Evolutionary conservation across 306 rosid species (phyloP).

Genomic region (Parietaria judaica): DNA sequence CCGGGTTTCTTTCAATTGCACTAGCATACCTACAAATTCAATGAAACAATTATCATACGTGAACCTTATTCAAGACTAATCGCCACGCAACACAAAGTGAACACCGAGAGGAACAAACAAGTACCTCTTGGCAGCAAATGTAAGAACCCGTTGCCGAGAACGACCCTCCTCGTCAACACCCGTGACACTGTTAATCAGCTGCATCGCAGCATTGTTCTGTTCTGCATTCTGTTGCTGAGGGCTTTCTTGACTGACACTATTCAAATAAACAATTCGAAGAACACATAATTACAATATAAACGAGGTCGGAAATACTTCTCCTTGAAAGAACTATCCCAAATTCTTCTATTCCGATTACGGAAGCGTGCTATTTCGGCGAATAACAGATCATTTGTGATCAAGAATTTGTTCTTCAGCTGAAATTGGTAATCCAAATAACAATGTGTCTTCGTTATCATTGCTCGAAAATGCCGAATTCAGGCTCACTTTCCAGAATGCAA

Average conservation of each 20-base stretch:
- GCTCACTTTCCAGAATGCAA: conserved; percentile 2
- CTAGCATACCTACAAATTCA: conserved; percentile 72
- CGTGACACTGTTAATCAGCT: conserved; percentile 74
- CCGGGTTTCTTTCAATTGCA: conserved; percentile 86
- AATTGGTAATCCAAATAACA: too few relatives aligned
- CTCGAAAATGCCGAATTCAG: too few relatives aligned
- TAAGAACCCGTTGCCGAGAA: conserved; percentile 91
- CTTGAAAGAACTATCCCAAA: background rate
- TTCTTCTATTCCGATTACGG: background rate
- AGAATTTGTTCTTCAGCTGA: too few relatives aligned
- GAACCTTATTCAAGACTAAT: background rate
- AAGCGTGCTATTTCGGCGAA: too few relatives aligned
- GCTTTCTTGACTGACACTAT: conserved; percentile 44
- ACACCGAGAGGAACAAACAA: conserved; percentile 11
- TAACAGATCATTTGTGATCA: too few relatives aligned
- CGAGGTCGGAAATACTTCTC: background rate
- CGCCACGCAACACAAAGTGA: conserved; percentile 4
- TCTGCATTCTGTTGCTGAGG: conserved; percentile 46
- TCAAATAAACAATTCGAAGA: conserved; percentile 19
- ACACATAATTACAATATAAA: background rate
- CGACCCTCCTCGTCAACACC: conserved; percentile 94
- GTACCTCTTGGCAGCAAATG: conserved; percentile 95
- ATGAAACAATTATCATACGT: background rate
- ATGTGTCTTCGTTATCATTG: too few relatives aligned
- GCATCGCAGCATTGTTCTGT: conserved; percentile 83